These are phyloP conservation scores for Hippophae gyantsensis DNA, from an alignment of 306 rosid species.

Conservation along the genomic window DNA sequence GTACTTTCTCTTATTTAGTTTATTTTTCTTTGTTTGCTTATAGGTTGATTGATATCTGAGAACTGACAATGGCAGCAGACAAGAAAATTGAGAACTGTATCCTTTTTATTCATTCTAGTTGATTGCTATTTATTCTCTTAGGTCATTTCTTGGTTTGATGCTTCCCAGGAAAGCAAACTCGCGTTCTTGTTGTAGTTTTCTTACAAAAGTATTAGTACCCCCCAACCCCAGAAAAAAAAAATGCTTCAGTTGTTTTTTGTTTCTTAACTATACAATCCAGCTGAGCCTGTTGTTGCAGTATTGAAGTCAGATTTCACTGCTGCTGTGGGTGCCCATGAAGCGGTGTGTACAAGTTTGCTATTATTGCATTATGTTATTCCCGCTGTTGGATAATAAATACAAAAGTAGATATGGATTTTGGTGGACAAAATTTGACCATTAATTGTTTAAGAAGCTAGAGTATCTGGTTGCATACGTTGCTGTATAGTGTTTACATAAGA, in stretches of 20 bases:
- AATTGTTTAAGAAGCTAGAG: too few species aligned
- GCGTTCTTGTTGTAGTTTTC: background rate
- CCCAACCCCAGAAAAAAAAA: background rate
- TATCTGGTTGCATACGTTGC: too few species aligned
- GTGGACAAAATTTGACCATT: too few species aligned
- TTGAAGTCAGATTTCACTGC: constrained; percentile 18
- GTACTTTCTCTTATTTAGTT: background rate
- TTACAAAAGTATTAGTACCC: background rate
- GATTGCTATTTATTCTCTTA: background rate
- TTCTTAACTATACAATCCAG: constrained; percentile 28
- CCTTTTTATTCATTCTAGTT: constrained; percentile 9
- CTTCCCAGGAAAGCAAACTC: background rate
- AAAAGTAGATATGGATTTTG: too few species aligned
- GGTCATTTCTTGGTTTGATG: background rate
- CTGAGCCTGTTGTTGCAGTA: constrained; percentile 24
- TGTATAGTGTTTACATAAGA: too few species aligned
- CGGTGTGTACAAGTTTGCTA: constrained; percentile 21
- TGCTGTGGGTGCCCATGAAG: constrained; percentile 23
- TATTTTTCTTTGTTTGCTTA: constrained; percentile 5
- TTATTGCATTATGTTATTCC: background rate
- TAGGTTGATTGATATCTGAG: constrained; percentile 10
- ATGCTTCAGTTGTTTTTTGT: background rate
- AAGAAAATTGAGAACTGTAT: constrained; percentile 31
- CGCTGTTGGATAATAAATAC: too few species aligned
- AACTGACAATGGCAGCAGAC: constrained; percentile 28